These are phyloP conservation scores for Teunomyces gatunensis DNA, from an alignment of 805 yeast genomes.

Conservation along the genomic window DNA sequence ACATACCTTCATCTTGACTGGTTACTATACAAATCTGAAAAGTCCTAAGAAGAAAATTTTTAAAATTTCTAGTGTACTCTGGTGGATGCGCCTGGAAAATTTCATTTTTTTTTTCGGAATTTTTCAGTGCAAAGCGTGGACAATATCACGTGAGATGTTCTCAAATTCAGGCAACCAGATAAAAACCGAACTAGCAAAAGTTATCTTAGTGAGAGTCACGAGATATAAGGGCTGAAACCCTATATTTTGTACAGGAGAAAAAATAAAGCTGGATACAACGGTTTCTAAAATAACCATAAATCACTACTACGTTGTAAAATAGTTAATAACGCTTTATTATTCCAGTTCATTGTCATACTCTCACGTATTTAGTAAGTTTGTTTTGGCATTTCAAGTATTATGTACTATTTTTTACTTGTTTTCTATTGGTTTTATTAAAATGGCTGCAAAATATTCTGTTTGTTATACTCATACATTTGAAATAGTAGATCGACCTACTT, in stretches of 20 bases:
- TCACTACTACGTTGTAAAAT: too few species aligned
- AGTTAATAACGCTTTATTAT: too few species aligned
- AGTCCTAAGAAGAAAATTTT: slow-evolving; percentile 18
- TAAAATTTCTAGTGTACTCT: slow-evolving; percentile 4
- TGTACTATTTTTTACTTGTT: neutral
- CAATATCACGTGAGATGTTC: neutral
- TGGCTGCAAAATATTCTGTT: slow-evolving; percentile 1
- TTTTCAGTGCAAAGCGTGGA: slow-evolving; percentile 1
- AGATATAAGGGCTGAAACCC: neutral
- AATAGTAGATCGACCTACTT: neutral
- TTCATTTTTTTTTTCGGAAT: slow-evolving; percentile 1
- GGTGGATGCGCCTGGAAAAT: slow-evolving; percentile 4
- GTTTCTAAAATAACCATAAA: too few species aligned
- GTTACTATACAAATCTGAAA: slow-evolving; percentile 23
- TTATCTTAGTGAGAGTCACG: neutral
- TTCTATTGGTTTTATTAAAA: neutral
- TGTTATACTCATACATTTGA: slow-evolving; percentile 1
- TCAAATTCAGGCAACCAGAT: neutral
- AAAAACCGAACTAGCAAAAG: neutral
- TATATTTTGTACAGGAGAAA: neutral
- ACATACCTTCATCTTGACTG: slow-evolving; percentile 46
- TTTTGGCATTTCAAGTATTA: too few species aligned
- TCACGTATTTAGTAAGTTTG: too few species aligned
- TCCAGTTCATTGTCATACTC: too few species aligned
- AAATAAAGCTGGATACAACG: neutral